phyloP scores from a whole-genome alignment of 805 yeast genomes.

The Wickerhamiella sorbophila region DNA sequence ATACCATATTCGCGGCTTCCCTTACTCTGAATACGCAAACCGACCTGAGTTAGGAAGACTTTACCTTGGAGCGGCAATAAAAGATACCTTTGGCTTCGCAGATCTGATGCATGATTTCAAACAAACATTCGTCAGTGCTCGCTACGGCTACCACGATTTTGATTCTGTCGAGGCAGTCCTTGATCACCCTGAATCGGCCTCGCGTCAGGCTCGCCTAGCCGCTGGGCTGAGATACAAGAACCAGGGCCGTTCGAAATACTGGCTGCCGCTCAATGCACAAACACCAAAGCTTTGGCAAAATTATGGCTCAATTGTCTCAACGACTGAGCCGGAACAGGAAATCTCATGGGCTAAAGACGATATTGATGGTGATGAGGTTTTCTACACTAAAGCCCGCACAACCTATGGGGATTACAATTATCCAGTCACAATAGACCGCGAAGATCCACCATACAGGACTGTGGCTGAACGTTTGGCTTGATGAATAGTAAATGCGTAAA shows the following conservation, averaged over 20 bases:
- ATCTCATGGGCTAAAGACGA: conserved; percentile 10
- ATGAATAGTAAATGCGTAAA: background rate
- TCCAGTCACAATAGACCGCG: conserved; percentile 28
- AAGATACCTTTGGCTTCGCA: conserved; percentile 62
- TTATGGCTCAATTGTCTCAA: conserved; percentile 3
- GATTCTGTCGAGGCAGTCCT: conserved; percentile 63
- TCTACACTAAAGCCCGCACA: conserved; percentile 24
- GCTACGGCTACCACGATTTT: conserved; percentile 68
- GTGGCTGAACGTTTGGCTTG: conserved; percentile 8
- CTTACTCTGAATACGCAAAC: conserved; percentile 56
- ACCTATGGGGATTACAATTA: conserved; percentile 31
- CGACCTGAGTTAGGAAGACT: conserved; percentile 50
- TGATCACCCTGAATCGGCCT: conserved; percentile 46
- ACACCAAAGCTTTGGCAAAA: background rate
- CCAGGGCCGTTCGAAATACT: conserved; percentile 69
- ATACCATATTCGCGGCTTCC: conserved; percentile 80
- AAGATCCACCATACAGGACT: conserved; percentile 12
- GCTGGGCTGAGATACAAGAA: conserved; percentile 72
- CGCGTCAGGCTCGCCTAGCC: conserved; percentile 53
- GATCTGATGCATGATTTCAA: conserved; percentile 72
- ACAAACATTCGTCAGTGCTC: conserved; percentile 49
- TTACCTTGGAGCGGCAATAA: conserved; percentile 44
- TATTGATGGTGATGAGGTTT: conserved; percentile 22
- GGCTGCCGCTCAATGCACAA: conserved; percentile 37
- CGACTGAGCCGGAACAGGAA: background rate